Conservation (phyloP, 1,284 basidiomycete species). For the Ceratobasidium sp. region DNA sequence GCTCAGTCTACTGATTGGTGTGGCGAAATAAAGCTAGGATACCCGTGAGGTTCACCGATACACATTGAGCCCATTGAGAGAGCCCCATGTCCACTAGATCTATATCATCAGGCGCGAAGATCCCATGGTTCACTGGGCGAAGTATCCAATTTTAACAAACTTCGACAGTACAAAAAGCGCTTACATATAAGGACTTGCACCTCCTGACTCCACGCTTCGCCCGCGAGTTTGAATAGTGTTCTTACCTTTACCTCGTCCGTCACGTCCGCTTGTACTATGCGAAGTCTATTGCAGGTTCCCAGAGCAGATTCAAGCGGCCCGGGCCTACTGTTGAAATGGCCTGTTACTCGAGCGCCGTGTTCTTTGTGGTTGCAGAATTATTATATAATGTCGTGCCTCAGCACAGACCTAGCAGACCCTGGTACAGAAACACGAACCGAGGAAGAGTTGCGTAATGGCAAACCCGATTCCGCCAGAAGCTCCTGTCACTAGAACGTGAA, state of each 20-base stretch:
- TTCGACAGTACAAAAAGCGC: neutral
- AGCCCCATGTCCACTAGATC: constrained; percentile 46
- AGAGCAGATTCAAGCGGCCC: constrained; percentile 37
- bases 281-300: constrained; percentile 16
- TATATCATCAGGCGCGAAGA: constrained; percentile 42
- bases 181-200: constrained; percentile 7
- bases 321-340: constrained; percentile 47
- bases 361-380: constrained; percentile 29
- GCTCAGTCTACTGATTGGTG: neutral
- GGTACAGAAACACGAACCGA: constrained; percentile 24
- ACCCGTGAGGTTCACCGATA: constrained; percentile 47
- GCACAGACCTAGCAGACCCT: neutral
- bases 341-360: constrained; percentile 47
- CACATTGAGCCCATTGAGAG: constrained; percentile 47
- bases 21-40: neutral
- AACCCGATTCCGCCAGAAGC: constrained; percentile 44
- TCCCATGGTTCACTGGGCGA: constrained; percentile 48
- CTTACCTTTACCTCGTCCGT: constrained; percentile 45
- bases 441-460: constrained; percentile 42
- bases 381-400: no score
- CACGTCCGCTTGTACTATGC: constrained; percentile 44
- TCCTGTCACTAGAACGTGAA: constrained; percentile 33
- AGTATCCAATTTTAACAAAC: constrained; percentile 6
- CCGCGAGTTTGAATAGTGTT: constrained; percentile 42
- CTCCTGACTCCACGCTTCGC: constrained; percentile 28